These are phyloP conservation scores for Mangifera indica DNA, from an alignment of 345 rosid species.

Conservation along the genomic window DNA sequence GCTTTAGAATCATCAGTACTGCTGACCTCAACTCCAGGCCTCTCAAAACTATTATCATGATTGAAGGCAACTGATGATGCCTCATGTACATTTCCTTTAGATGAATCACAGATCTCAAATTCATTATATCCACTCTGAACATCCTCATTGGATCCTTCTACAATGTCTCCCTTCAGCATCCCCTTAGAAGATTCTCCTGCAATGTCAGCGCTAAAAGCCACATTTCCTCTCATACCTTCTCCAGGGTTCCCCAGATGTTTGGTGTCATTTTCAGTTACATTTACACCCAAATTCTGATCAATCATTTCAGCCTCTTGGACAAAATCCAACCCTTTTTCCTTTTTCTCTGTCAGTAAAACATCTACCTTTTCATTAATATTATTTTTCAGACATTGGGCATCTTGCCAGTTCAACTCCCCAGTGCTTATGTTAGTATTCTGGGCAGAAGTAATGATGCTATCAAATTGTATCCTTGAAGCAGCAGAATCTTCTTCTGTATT, in stretches of 20 bases:
- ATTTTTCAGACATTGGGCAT: conserved; percentile 21
- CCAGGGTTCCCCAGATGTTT: conserved; percentile 26
- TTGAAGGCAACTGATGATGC: conserved; percentile 19
- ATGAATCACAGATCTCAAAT: conserved; percentile 20
- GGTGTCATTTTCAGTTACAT: conserved; percentile 22
- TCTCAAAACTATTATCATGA: conserved; percentile 19
- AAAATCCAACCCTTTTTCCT: conserved; percentile 19
- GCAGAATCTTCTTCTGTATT: conserved; percentile 31
- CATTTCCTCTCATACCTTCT: conserved; percentile 21
- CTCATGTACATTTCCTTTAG: conserved; percentile 18
- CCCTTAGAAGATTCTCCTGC: conserved; percentile 32
- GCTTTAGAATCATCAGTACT: conserved; percentile 24
- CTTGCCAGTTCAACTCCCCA: conserved; percentile 35
- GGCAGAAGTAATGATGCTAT: conserved; percentile 21
- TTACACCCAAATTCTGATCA: conserved; percentile 28
- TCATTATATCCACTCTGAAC: conserved; percentile 31
- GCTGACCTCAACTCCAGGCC: conserved; percentile 29
- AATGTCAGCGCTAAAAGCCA: conserved; percentile 14
- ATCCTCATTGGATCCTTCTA: conserved; percentile 38
- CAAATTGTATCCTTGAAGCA: conserved; percentile 42
- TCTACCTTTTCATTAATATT: conserved; percentile 23
- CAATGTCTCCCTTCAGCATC: conserved; percentile 26
- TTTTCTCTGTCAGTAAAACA: conserved; percentile 25
- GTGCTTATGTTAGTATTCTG: conserved; percentile 26
- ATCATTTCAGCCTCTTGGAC: conserved; percentile 25